A percentile compares a stretch with the other conserved stretches of the same genome.
Evolutionary conservation across 2,329 filamentous ascomycete genomes (phyloP).

Genomic region (Helotiales sp.): DNA sequence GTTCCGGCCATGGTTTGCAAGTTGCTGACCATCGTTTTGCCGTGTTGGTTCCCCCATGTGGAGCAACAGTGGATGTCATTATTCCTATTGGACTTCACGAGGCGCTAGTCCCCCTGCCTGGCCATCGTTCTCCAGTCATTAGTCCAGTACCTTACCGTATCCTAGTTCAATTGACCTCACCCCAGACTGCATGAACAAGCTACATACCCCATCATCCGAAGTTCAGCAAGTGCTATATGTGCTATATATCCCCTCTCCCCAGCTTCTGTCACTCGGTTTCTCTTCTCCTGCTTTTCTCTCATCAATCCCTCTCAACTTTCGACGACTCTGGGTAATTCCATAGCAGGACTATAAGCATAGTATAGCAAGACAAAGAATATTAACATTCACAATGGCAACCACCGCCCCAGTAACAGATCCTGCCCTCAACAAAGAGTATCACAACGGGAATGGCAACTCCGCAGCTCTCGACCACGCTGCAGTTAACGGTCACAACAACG

Average conservation of each 20-base stretch:
- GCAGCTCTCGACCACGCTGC: constrained; percentile 31
- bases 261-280: not conserved
- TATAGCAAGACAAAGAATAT: not conserved
- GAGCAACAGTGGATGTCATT: constrained; percentile 15
- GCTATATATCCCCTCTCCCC: constrained; percentile 26
- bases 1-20: not conserved
- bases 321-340: constrained; percentile 11
- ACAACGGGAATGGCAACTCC: constrained; percentile 10
- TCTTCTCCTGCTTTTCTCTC: not conserved
- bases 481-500: constrained; percentile 5
- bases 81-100: constrained; percentile 21
- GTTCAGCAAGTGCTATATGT: constrained; percentile 25
- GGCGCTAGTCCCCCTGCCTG: constrained; percentile 11
- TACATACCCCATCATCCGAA: constrained; percentile 30
- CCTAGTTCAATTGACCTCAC: constrained; percentile 15
- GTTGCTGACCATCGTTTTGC: constrained; percentile 17
- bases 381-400: constrained; percentile 34
- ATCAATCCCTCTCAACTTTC: not conserved
- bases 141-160: not conserved
- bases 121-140: not conserved
- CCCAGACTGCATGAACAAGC: constrained; percentile 28
- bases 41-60: constrained; percentile 11
- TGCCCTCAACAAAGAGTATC: constrained; percentile 34
- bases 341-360: constrained; percentile 19
- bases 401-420: constrained; percentile 26